Evolutionary conservation across 2,329 filamentous ascomycete species (phyloP).

Genomic region (Aspergillus brasiliensis): DNA sequence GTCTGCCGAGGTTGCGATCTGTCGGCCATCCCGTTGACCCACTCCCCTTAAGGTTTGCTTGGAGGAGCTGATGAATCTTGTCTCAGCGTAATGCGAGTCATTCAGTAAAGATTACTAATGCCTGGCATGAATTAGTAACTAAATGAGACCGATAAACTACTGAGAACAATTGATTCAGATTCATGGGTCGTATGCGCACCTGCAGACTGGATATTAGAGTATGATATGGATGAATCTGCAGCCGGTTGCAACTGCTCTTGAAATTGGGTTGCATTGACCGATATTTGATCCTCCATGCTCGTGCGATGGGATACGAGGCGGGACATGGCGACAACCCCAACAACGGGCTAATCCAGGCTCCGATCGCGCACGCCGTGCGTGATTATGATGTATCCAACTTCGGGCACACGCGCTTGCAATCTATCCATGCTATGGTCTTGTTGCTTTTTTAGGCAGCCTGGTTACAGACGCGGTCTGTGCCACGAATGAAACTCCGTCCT

Average conservation of each 20-base stretch:
- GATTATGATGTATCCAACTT: background rate
- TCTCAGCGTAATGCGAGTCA: background rate
- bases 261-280: background rate
- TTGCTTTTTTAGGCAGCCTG: background rate
- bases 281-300: background rate
- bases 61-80: background rate
- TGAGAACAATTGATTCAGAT: background rate
- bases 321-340: background rate
- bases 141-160: background rate
- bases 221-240: background rate
- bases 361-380: background rate
- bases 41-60: background rate
- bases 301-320: background rate
- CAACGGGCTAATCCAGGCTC: background rate
- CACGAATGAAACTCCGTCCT: background rate
- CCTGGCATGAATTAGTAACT: background rate
- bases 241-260: background rate
- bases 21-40: background rate
- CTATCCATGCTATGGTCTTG: background rate
- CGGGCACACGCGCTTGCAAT: background rate
- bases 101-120: background rate
- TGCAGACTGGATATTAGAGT: background rate
- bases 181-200: too few relatives aligned
- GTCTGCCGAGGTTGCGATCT: background rate
- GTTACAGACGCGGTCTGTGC: background rate